Percentiles rank a stretch among this genome's conserved stretches.
Conservation (phyloP, 2,329 filamentous ascomycete species). For the Verticillium alfalfae region DNA sequence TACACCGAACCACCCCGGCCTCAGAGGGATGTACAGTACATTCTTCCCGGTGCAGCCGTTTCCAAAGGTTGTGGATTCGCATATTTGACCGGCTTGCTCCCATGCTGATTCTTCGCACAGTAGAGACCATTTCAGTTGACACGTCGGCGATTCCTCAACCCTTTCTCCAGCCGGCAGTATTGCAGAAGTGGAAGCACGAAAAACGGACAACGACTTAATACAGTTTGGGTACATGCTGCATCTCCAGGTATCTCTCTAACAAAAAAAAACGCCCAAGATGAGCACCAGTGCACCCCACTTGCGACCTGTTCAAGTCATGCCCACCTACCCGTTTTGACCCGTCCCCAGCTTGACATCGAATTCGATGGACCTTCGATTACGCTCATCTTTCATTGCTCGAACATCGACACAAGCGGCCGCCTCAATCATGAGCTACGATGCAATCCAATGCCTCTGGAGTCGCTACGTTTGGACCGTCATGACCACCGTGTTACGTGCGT, state of each 20-base stretch:
- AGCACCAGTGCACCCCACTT: too few species aligned
- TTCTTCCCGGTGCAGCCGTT: slow-evolving; percentile 7
- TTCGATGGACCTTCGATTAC: too few species aligned
- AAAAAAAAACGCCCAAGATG: too few species aligned
- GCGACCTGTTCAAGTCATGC: too few species aligned
- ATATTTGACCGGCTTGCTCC: background rate
- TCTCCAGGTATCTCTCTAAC: too few species aligned
- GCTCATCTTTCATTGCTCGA: too few species aligned
- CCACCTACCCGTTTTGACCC: background rate
- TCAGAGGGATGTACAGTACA: slow-evolving; percentile 7
- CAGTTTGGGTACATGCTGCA: background rate
- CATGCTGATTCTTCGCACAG: background rate
- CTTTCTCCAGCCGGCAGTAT: slow-evolving; percentile 12
- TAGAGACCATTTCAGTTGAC: slow-evolving; percentile 12
- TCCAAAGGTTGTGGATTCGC: background rate
- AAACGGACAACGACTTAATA: background rate
- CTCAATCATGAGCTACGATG: too few species aligned
- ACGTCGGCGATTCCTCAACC: slow-evolving; percentile 13
- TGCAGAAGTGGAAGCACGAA: slow-evolving; percentile 6
- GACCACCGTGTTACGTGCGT: too few species aligned
- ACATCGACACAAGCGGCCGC: too few species aligned
- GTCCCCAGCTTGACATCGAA: background rate
- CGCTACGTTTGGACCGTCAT: too few species aligned
- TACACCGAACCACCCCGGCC: slow-evolving; percentile 9
- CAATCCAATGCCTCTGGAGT: too few species aligned